Percentiles rank a stretch among this genome's conserved stretches.
Conservation (phyloP, 495 filamentous ascomycete genomes). For the Aspergillus biplanus region DNA sequence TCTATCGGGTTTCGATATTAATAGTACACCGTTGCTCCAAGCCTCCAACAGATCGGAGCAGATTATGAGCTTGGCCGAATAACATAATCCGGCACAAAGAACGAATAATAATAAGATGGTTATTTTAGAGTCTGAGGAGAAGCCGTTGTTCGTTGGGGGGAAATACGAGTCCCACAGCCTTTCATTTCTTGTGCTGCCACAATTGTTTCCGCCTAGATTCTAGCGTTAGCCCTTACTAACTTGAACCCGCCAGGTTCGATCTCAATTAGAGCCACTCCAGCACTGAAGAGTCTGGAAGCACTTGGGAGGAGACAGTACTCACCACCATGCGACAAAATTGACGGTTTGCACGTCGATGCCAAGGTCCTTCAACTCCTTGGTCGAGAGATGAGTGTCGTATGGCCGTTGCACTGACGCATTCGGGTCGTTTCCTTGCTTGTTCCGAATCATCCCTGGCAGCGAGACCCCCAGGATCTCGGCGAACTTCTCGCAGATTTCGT, state of each 20-base stretch:
- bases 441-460: constrained; percentile 69
- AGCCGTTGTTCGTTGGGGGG: neutral
- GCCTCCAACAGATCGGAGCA: too few species aligned
- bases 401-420: constrained; percentile 76
- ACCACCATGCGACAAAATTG: constrained; percentile 87
- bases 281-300: neutral
- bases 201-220: constrained; percentile 44
- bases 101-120: neutral
- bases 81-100: neutral
- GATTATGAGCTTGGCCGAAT: too few species aligned
- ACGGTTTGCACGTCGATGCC: constrained; percentile 76
- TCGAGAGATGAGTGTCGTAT: constrained; percentile 89
- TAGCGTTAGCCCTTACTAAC: constrained; percentile 23
- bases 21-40: neutral
- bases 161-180: neutral
- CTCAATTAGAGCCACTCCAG: constrained; percentile 4
- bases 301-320: constrained; percentile 33
- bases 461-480: constrained; percentile 80
- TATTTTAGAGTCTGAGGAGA: neutral
- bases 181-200: constrained; percentile 43
- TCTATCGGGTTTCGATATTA: neutral
- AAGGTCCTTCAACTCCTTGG: constrained; percentile 70
- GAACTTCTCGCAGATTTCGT: constrained; percentile 82
- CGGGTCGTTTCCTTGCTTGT: constrained; percentile 76
- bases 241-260: constrained; percentile 14